Percentiles rank a stretch among this genome's conserved stretches.
Conservation (phyloP, 108 stramenopile species). For the Skeletonema grethae region DNA sequence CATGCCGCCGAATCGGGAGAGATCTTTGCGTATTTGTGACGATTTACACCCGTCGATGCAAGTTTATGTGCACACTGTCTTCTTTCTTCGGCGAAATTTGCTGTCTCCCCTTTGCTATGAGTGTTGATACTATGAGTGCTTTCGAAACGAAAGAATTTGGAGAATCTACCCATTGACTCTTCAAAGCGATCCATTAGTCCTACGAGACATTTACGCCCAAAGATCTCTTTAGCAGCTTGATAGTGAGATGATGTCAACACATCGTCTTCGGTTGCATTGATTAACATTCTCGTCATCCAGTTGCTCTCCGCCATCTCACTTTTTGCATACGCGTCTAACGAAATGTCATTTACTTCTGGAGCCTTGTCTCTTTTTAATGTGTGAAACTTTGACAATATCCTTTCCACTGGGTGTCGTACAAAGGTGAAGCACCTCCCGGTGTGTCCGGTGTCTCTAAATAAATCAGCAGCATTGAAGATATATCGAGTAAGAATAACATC, state of each 20-base stretch:
- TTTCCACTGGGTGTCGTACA: slow-evolving; percentile 25
- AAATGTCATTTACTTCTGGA: slow-evolving; percentile 16
- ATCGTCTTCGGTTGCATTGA: slow-evolving; percentile 22
- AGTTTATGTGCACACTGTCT: slow-evolving; percentile 10
- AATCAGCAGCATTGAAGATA: slow-evolving; percentile 19
- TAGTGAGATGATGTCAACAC: slow-evolving; percentile 40
- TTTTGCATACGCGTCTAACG: slow-evolving; percentile 31
- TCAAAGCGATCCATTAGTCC: slow-evolving; percentile 37
- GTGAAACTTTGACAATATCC: slow-evolving; percentile 12
- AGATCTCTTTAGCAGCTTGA: slow-evolving; percentile 42
- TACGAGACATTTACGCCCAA: slow-evolving; percentile 48
- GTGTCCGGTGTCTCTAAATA: slow-evolving; percentile 13
- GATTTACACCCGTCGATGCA: slow-evolving; percentile 19
- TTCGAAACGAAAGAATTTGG: slow-evolving; percentile 34
- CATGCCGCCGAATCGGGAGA: slow-evolving; percentile 8
- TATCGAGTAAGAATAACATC: slow-evolving; percentile 27
- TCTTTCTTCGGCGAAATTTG: slow-evolving; percentile 1
- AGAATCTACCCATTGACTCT: slow-evolving; percentile 31
- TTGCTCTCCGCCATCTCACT: slow-evolving; percentile 33
- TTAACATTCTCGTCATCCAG: slow-evolving; percentile 49
- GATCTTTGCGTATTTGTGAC: slow-evolving; percentile 5
- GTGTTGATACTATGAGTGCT: slow-evolving; percentile 2
- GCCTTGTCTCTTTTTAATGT: slow-evolving; percentile 7
- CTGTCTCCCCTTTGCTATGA: neutral
- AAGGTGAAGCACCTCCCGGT: slow-evolving; percentile 23